Evolutionary conservation across 2,329 filamentous ascomycete species (phyloP).

Genomic region (Fusarium vanettenii): DNA sequence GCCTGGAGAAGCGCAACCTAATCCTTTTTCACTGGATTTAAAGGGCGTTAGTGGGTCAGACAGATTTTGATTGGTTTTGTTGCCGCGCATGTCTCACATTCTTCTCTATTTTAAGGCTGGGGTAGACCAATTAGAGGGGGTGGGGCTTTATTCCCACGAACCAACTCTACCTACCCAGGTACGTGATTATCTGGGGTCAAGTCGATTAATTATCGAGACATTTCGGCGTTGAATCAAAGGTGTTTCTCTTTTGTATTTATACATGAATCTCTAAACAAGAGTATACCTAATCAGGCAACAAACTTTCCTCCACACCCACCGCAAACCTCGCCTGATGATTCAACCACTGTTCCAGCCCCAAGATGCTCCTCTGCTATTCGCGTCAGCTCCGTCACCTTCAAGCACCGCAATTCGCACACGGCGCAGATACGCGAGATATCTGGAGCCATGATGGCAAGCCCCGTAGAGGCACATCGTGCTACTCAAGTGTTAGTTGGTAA

Average conservation of each 20-base stretch:
- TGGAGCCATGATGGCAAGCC: conserved; percentile 65
- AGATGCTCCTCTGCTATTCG: conserved; percentile 48
- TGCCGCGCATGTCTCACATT: conserved; percentile 18
- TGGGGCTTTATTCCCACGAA: neutral
- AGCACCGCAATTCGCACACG: conserved; percentile 64
- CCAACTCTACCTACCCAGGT: neutral
- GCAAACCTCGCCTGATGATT: conserved; percentile 50
- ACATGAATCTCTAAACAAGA: neutral
- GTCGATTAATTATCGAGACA: neutral
- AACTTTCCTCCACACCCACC: conserved; percentile 58
- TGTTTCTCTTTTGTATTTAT: neutral
- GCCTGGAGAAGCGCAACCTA: neutral
- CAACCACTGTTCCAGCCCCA: conserved; percentile 43
- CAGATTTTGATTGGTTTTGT: conserved; percentile 5
- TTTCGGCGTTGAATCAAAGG: neutral
- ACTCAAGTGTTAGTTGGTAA: conserved; percentile 1
- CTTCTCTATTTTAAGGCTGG: neutral
- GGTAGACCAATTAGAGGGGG: neutral
- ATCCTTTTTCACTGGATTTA: neutral
- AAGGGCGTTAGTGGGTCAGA: neutral
- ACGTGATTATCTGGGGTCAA: neutral
- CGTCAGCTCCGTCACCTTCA: conserved; percentile 57
- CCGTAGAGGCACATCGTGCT: conserved; percentile 66
- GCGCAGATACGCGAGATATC: conserved; percentile 66
- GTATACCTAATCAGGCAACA: conserved; percentile 44